Conservation (phyloP, 2,329 filamentous ascomycete species). For the Xylariaceae sp. region DNA sequence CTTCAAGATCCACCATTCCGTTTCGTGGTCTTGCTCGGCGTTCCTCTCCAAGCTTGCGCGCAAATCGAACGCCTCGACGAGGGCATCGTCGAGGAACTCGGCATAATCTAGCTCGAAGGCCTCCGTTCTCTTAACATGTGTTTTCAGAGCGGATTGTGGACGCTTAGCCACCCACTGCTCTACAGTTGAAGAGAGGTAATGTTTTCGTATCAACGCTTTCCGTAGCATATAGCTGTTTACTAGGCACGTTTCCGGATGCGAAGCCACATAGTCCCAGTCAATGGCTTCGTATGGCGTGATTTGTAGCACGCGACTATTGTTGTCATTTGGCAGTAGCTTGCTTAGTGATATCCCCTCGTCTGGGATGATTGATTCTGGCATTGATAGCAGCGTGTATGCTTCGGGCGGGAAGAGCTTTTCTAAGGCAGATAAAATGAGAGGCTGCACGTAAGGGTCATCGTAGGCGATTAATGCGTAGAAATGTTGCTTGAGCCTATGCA, state of each 20-base stretch:
- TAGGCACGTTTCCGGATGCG: conserved; percentile 63
- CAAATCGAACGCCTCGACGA: conserved; percentile 88
- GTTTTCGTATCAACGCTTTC: conserved; percentile 94
- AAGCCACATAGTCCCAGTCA: conserved; percentile 76
- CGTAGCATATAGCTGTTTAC: conserved; percentile 93
- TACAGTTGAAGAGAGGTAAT: conserved; percentile 84
- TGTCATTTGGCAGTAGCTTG: conserved; percentile 42
- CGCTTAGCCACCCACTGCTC: conserved; percentile 86
- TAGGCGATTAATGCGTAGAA: conserved; percentile 80
- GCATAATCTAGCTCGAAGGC: conserved; percentile 95
- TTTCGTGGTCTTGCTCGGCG: conserved; percentile 33
- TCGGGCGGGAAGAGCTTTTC: conserved; percentile 59
- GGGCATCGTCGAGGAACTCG: conserved; percentile 91
- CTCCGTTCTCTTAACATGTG: conserved; percentile 76
- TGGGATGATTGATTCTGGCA: conserved; percentile 34
- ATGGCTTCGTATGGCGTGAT: conserved; percentile 86
- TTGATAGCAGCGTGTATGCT: conserved; percentile 58
- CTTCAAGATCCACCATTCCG: conserved; percentile 96
- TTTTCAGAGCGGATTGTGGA: conserved; percentile 67
- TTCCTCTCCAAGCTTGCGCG: conserved; percentile 77
- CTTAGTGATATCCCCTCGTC: conserved; percentile 40
- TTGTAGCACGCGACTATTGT: conserved; percentile 64
- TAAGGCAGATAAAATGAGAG: conserved; percentile 77
- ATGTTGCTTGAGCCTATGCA: conserved; percentile 37
- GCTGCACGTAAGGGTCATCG: conserved; percentile 87